Conservation (phyloP, 352 stramenopile species). For the Peronospora tabacina region DNA sequence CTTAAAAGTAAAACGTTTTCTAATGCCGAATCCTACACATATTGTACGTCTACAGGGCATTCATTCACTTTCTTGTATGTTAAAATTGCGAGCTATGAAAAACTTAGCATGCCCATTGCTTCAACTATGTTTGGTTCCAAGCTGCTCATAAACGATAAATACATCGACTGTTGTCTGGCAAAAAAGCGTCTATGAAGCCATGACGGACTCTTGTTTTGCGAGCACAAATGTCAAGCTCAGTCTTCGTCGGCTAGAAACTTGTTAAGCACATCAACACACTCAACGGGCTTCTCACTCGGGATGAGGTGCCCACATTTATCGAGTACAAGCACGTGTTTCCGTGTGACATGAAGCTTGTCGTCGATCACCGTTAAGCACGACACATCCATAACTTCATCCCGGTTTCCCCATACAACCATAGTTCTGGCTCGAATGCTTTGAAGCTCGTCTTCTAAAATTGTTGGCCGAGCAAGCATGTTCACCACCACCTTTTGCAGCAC, state of each 20-base stretch:
- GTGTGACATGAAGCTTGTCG: slow-evolving; percentile 34
- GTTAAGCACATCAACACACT: slow-evolving; percentile 53
- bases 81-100: not conserved
- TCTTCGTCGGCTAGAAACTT: slow-evolving; percentile 37
- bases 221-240: slow-evolving; percentile 28
- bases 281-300: slow-evolving; percentile 42
- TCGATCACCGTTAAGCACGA: slow-evolving; percentile 55
- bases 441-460: slow-evolving; percentile 51
- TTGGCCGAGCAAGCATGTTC: slow-evolving; percentile 46
- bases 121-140: not conserved
- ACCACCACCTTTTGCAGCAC: slow-evolving; percentile 55
- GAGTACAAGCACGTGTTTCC: slow-evolving; percentile 41
- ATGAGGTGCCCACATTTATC: slow-evolving; percentile 59
- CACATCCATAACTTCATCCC: slow-evolving; percentile 53
- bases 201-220: slow-evolving; percentile 15
- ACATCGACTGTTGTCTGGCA: not conserved
- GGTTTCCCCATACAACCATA: slow-evolving; percentile 59
- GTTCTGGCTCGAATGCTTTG: slow-evolving; percentile 41
- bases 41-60: no score
- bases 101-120: not conserved
- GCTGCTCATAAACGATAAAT: slow-evolving; percentile 32
- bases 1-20: no score
- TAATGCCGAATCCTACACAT: no score
- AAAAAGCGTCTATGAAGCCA: slow-evolving; percentile 15
- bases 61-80: no score